Evolutionary conservation across 2,329 filamentous ascomycete species (phyloP), one percentile per base, ranked within the genome.

Genomic region (Colletotrichum musae): DNA sequence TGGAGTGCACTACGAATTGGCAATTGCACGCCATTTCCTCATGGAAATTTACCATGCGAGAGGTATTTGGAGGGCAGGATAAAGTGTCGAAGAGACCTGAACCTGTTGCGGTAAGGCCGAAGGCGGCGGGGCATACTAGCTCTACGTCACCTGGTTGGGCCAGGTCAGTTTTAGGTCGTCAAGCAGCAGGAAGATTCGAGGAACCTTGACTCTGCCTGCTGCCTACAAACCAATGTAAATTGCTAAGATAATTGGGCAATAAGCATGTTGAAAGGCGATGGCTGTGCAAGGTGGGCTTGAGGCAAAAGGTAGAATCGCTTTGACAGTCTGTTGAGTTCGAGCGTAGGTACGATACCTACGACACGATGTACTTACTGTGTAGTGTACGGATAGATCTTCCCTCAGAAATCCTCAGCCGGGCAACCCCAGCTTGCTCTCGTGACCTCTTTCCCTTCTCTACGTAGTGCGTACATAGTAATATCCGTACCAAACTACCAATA

Each of bases 141-240:
- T 66, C 32, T 69, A 69, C 66, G 61, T 69, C 66, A 69, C 61
- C 43, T 36, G 61, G 61, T 56, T 57, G 54, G 50, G 47, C 59
- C n/a, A 26, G 54, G n/a, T 48, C 9, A 21, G 47, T 21, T 36
- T 21, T 50, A 50, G n/a, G 18, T 51, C 6, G 21, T 16, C 48
- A 39, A 18, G 21, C 39, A 41, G 26, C 32, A 58, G 51, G 50
- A 62, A 66, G 36, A 28, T 54, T 48, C 28, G 32, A n/a, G 28
- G 32, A 24, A 47, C 16, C 21, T 24, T 18, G 48, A 18, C 48
- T 21, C 48, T 51, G 13, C 58, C 21, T 32, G 28, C 28, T 32
- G 10, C 21, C 21, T 24, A 24, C 21, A 24, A 3, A 24, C 21
- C 21, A 3, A 24, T 24, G 21, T 24, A 24, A 24, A 24, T 24